These are phyloP conservation scores for Sarocladium oryzae DNA, from an alignment of 2,329 filamentous ascomycete genomes.

Conservation along the genomic window DNA sequence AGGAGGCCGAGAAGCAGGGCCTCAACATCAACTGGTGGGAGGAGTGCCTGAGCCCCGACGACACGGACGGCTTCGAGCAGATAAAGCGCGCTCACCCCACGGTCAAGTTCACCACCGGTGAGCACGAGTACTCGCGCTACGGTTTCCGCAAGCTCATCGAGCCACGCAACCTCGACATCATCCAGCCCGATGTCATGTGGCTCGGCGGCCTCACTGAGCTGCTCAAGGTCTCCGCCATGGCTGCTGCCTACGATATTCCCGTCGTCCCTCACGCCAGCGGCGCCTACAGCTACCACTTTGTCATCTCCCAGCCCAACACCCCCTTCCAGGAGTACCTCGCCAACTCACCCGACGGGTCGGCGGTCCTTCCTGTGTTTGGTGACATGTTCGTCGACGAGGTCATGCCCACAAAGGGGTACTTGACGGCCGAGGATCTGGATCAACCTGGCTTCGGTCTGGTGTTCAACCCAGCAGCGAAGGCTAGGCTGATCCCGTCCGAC, in stretches of 20 bases:
- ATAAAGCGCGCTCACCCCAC: slow-evolving; percentile 87
- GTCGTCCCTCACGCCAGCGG: slow-evolving; percentile 93
- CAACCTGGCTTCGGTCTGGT: slow-evolving; percentile 88
- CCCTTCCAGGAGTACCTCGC: slow-evolving; percentile 96
- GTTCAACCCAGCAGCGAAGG: slow-evolving; percentile 66
- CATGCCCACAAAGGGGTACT: slow-evolving; percentile 74
- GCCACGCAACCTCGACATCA: slow-evolving; percentile 84
- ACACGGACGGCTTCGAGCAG: slow-evolving; percentile 82
- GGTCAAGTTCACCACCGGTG: slow-evolving; percentile 90
- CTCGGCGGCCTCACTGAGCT: slow-evolving; percentile 88
- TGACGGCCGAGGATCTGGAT: slow-evolving; percentile 74
- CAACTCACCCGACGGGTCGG: slow-evolving; percentile 86
- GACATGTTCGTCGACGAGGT: slow-evolving; percentile 88
- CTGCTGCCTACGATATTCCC: slow-evolving; percentile 86
- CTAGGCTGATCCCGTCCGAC: slow-evolving; percentile 68
- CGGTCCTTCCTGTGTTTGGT: slow-evolving; percentile 84
- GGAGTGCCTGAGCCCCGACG: slow-evolving; percentile 85
- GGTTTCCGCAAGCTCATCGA: slow-evolving; percentile 93
- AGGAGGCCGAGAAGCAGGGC: slow-evolving; percentile 60
- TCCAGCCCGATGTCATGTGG: slow-evolving; percentile 98
- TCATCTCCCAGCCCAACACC: slow-evolving; percentile 85
- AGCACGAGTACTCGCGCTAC: slow-evolving; percentile 92
- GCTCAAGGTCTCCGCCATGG: slow-evolving; percentile 81
- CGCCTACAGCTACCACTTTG: slow-evolving; percentile 93
- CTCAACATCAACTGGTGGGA: slow-evolving; percentile 97